Conservation (phyloP, 768 basidiomycete species). For the Pulveroboletus sp. region DNA sequence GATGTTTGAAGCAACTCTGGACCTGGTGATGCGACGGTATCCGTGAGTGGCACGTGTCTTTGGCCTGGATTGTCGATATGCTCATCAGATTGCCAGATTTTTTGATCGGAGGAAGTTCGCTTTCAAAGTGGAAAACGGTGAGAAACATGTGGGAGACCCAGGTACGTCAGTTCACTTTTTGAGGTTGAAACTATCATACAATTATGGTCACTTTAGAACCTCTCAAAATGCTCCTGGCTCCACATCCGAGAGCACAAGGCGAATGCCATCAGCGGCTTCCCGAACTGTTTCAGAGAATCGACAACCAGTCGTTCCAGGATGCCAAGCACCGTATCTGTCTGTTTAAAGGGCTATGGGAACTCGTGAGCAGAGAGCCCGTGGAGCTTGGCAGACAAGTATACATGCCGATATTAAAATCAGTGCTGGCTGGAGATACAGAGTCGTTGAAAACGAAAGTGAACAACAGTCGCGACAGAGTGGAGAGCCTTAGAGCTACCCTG, state of each 20-base stretch:
- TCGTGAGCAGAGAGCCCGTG: neutral
- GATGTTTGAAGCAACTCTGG: slow-evolving; percentile 25
- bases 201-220: slow-evolving; percentile 7
- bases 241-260: slow-evolving; percentile 15
- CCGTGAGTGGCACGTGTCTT: slow-evolving; percentile 12
- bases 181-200: neutral
- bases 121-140: neutral
- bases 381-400: neutral
- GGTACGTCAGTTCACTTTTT: neutral
- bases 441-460: neutral
- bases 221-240: neutral
- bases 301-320: slow-evolving; percentile 1
- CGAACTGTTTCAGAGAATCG: slow-evolving; percentile 4
- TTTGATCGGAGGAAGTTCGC: slow-evolving; percentile 16
- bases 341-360: slow-evolving; percentile 1
- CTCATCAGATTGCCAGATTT: slow-evolving; percentile 3
- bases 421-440: slow-evolving; percentile 5
- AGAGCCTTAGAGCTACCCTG: neutral
- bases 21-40: slow-evolving; percentile 18
- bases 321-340: slow-evolving; percentile 17
- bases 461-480: no score
- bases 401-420: neutral
- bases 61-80: neutral
- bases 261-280: neutral
- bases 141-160: neutral